Evolutionary conservation across 192 early-diverging fungal genomes (phyloP).

Genomic region (Mortierella alpina): DNA sequence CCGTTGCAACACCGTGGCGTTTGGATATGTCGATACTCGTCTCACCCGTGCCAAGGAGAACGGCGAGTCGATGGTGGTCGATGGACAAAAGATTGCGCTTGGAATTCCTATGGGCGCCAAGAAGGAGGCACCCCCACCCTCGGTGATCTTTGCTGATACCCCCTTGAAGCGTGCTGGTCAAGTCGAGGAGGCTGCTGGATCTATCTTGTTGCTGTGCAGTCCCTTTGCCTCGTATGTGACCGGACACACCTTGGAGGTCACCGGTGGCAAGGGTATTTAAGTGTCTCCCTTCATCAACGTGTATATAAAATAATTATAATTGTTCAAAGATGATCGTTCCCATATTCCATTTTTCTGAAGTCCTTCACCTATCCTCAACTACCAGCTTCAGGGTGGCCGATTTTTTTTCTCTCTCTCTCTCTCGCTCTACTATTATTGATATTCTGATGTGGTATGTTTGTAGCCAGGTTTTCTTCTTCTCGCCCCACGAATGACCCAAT

Average conservation of each 20-base stretch:
- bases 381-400: too few species aligned
- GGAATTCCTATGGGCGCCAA: conserved; percentile 66
- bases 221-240: conserved; percentile 68
- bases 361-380: too few species aligned
- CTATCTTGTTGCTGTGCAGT: conserved; percentile 66
- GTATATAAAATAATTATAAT: too few species aligned
- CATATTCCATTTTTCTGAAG: too few species aligned
- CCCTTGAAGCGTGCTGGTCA: conserved; percentile 68
- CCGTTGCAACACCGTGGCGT: conserved; percentile 71
- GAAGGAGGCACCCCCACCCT: conserved; percentile 46
- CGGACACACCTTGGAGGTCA: conserved; percentile 70
- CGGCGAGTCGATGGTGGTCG: conserved; percentile 67
- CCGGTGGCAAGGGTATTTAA: conserved; percentile 72
- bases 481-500: conserved; percentile 43
- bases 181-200: conserved; percentile 71
- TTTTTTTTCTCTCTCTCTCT: neutral
- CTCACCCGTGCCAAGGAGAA: conserved; percentile 73
- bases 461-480: conserved; percentile 53
- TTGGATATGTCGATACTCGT: conserved; percentile 73
- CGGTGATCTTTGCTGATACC: conserved; percentile 58
- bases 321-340: too few species aligned
- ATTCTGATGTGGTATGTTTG: conserved; percentile 5
- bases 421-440: conserved; percentile 2
- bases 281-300: too few species aligned
- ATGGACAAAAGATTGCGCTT: conserved; percentile 69